Percentiles rank a stretch among this genome's conserved stretches.
phyloP scores from a whole-genome alignment of 768 basidiomycete genomes.

The Calocera cornea region DNA sequence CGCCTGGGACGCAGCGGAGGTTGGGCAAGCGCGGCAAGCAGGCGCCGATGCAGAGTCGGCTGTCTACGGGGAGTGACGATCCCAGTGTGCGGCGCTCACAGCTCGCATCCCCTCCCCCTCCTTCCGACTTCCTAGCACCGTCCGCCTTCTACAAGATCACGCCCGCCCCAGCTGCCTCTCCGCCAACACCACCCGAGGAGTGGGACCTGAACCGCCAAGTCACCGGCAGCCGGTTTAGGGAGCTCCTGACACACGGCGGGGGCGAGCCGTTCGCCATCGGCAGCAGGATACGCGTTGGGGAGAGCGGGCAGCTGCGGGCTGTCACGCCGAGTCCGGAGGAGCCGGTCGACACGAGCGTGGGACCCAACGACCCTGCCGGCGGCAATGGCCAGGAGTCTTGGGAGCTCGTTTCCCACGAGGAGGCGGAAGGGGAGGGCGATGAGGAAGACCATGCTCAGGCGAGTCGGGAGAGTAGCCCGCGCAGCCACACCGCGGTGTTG shows the following conservation, averaged over 20 bases:
- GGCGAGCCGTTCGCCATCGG: background rate
- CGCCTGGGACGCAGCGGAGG: too few relatives aligned
- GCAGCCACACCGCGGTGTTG: background rate
- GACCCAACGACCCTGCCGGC: background rate
- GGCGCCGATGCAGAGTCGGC: background rate
- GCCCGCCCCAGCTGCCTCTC: background rate
- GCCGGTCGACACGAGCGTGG: background rate
- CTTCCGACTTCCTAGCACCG: background rate
- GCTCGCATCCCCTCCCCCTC: background rate
- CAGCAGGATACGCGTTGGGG: background rate
- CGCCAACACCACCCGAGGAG: background rate
- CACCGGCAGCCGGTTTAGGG: background rate
- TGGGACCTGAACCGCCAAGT: background rate
- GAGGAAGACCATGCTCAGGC: background rate
- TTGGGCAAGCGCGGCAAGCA: background rate
- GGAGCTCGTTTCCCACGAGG: background rate
- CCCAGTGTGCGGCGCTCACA: background rate
- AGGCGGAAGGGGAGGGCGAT: background rate
- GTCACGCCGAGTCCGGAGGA: background rate
- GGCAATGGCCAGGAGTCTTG: background rate
- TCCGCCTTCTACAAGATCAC: slow-evolving; percentile 4
- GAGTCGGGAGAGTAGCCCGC: background rate
- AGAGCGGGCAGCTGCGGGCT: background rate
- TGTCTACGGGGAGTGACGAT: background rate
- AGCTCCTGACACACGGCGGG: background rate